A percentile compares a stretch with the other conserved stretches of the same genome.
Conservation (phyloP, 1,284 basidiomycete species). For the Heterobasidion irregulare region DNA sequence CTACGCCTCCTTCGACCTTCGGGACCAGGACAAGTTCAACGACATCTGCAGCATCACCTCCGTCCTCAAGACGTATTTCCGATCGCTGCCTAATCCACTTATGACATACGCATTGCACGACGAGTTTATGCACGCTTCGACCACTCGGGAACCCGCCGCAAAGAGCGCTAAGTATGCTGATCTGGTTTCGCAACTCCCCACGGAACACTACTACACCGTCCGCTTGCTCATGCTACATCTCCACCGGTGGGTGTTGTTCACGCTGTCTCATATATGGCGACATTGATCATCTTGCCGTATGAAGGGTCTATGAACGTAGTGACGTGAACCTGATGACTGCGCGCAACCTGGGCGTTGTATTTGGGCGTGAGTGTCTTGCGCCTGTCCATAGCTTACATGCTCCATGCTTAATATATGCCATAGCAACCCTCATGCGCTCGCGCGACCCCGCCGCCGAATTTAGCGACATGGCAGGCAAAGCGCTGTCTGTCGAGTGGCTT, state of each 20-base stretch:
- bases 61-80: slow-evolving; percentile 96
- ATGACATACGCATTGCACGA: slow-evolving; percentile 91
- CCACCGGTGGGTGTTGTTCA: slow-evolving; percentile 48
- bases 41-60: slow-evolving; percentile 97
- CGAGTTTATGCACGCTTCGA: slow-evolving; percentile 74
- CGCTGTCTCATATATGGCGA: not conserved
- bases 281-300: not conserved
- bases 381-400: not conserved
- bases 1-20: slow-evolving; percentile 82
- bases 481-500: slow-evolving; percentile 86
- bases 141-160: slow-evolving; percentile 52
- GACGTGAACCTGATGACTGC: slow-evolving; percentile 90
- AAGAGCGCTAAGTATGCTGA: slow-evolving; percentile 62
- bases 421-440: slow-evolving; percentile 92
- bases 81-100: slow-evolving; percentile 83
- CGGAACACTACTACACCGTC: slow-evolving; percentile 84
- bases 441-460: slow-evolving; percentile 84
- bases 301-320: slow-evolving; percentile 61
- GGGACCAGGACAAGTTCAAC: slow-evolving; percentile 86
- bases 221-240: slow-evolving; percentile 83
- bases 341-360: slow-evolving; percentile 97
- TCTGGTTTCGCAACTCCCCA: slow-evolving; percentile 74
- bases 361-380: slow-evolving; percentile 75
- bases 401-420: slow-evolving; percentile 8
- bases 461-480: slow-evolving; percentile 95